A percentile compares a stretch with the other conserved stretches of the same genome.
phyloP scores from a whole-genome alignment of 108 stramenopile species.

The Bacterosira constricta region DNA sequence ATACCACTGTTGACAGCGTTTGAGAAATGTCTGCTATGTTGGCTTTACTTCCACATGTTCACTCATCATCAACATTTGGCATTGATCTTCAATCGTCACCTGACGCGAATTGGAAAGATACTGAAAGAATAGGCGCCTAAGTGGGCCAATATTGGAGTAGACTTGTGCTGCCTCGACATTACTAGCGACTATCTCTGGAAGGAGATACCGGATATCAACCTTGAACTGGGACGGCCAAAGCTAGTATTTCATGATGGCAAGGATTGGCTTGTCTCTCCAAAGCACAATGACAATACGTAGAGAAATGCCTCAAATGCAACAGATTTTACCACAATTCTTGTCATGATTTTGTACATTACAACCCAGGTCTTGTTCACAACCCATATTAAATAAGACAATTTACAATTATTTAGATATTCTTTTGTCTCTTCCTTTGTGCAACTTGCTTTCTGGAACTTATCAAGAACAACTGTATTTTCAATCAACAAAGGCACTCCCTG shows the following conservation, averaged over 20 bases:
- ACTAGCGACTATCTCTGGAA: background rate
- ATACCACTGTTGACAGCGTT: background rate
- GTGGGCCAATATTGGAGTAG: constrained; percentile 4
- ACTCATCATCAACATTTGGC: background rate
- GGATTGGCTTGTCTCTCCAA: background rate
- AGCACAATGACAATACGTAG: background rate
- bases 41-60: background rate
- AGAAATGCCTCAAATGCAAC: too few relatives aligned
- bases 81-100: background rate
- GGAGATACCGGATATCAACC: constrained; percentile 7
- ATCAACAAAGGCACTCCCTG: background rate
- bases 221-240: background rate
- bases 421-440: too few relatives aligned
- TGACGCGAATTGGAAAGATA: constrained; percentile 6
- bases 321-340: too few relatives aligned
- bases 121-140: constrained; percentile 19
- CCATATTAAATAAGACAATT: too few relatives aligned
- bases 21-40: constrained; percentile 6
- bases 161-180: constrained; percentile 2
- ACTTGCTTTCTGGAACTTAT: too few relatives aligned
- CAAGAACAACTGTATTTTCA: background rate
- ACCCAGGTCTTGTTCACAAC: too few relatives aligned
- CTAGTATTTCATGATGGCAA: constrained; percentile 10
- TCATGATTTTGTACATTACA: too few relatives aligned
- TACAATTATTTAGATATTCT: too few relatives aligned